A percentile compares a stretch with the other conserved stretches of the same genome.
Evolutionary conservation across 2,329 filamentous ascomycete genomes (phyloP).

Genomic region (Dactylonectria estremocensis): DNA sequence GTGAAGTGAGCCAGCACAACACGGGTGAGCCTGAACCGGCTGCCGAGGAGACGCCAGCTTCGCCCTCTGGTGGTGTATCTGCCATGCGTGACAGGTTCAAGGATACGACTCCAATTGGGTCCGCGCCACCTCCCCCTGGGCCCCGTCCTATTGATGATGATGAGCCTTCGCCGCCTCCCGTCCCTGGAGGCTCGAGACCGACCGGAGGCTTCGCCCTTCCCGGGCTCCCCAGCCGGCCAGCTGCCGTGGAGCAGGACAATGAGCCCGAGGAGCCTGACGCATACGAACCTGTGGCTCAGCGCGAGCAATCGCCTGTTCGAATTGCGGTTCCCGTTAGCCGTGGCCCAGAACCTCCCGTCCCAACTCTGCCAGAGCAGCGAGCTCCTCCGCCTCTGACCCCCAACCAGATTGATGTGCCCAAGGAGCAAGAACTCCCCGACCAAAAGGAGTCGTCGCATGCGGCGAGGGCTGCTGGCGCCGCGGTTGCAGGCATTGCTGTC

Average conservation of each 20-base stretch:
- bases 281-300: constrained; percentile 56
- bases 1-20: constrained; percentile 69
- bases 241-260: constrained; percentile 70
- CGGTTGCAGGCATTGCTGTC: constrained; percentile 59
- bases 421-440: constrained; percentile 75
- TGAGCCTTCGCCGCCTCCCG: constrained; percentile 64
- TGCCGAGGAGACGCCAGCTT: constrained; percentile 65
- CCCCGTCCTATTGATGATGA: constrained; percentile 57
- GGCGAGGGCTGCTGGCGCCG: constrained; percentile 71
- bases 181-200: constrained; percentile 77
- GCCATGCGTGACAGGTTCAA: constrained; percentile 88
- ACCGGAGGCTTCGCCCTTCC: constrained; percentile 85
- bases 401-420: constrained; percentile 74
- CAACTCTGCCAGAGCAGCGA: constrained; percentile 66
- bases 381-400: constrained; percentile 74
- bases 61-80: constrained; percentile 76
- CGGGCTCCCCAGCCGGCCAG: constrained; percentile 77
- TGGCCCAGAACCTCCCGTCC: constrained; percentile 66
- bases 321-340: constrained; percentile 89
- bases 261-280: constrained; percentile 64
- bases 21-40: constrained; percentile 70
- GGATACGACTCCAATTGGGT: constrained; percentile 79
- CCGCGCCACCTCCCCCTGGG: constrained; percentile 56
- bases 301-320: constrained; percentile 82
- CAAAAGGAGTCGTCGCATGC: constrained; percentile 74